phyloP scores from a whole-genome alignment of 2,329 filamentous ascomycete genomes.

The Clathrospora elynae region DNA sequence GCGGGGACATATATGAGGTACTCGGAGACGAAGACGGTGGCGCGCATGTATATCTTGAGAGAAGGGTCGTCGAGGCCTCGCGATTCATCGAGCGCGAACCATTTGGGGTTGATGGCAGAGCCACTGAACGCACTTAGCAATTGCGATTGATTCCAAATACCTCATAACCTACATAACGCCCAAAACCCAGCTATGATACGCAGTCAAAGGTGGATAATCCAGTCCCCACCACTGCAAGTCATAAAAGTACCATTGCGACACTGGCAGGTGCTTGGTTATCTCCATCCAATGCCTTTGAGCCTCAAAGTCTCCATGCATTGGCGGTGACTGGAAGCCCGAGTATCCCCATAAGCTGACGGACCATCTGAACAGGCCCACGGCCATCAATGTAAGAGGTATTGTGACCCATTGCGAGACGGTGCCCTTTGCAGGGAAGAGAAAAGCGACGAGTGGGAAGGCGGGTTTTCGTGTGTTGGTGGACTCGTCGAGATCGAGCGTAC shows the following conservation, averaged over 20 bases:
- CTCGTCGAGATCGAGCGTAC: conserved; percentile 52
- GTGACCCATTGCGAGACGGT: conserved; percentile 90
- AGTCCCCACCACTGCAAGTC: conserved; percentile 97
- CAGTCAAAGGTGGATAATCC: conserved; percentile 95
- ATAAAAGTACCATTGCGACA: conserved; percentile 97
- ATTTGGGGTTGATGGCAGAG: conserved; percentile 74
- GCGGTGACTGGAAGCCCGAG: conserved; percentile 82
- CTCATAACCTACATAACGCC: conserved; percentile 69
- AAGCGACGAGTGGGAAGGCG: conserved; percentile 88
- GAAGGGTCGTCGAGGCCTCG: conserved; percentile 77
- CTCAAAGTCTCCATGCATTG: conserved; percentile 97
- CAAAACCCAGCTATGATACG: conserved; percentile 96
- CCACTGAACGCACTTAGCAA: conserved; percentile 57
- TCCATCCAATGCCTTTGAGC: conserved; percentile 99
- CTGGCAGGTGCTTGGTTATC: conserved; percentile 82
- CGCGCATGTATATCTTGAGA: conserved; percentile 95
- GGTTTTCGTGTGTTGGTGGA: conserved; percentile 60
- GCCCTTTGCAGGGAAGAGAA: conserved; percentile 88
- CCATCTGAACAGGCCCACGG: conserved; percentile 90
- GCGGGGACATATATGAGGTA: conserved; percentile 89
- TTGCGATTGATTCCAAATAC: neutral
- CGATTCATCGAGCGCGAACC: conserved; percentile 86
- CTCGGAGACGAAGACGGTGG: conserved; percentile 87
- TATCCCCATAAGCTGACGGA: conserved; percentile 91
- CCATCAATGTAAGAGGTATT: conserved; percentile 85